A percentile compares a stretch with the other conserved stretches of the same genome.
Conservation (phyloP, 371 early-diverging fungal species). For the Amoeboaphelidium occidentale region DNA sequence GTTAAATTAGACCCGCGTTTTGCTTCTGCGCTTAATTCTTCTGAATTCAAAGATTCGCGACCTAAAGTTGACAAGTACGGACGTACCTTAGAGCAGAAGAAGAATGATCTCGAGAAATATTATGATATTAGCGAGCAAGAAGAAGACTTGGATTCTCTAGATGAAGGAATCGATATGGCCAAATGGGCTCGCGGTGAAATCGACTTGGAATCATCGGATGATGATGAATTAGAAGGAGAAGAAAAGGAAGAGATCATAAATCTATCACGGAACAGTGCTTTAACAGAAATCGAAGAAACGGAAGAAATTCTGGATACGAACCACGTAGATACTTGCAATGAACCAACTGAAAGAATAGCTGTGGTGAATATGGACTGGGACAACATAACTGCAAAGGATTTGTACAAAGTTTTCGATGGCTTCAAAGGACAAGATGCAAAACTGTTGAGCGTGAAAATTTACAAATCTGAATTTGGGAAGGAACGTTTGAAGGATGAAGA, state of each 20-base stretch:
- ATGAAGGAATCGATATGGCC: too few relatives aligned
- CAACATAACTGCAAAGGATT: conserved; percentile 46
- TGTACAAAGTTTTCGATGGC: conserved; percentile 57
- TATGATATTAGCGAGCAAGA: conserved; percentile 7
- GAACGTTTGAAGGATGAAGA: conserved; percentile 51
- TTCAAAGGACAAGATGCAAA: conserved; percentile 54
- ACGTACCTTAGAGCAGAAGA: conserved; percentile 13
- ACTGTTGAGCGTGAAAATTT: conserved; percentile 53
- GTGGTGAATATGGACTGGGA: conserved; percentile 96
- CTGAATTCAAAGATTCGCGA: conserved; percentile 4
- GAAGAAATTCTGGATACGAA: conserved; percentile 2
- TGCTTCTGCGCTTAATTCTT: conserved; percentile 7
- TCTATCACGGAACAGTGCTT: too few relatives aligned
- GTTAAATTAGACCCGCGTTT: conserved; percentile 77
- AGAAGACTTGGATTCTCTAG: conserved; percentile 15
- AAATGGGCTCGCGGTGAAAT: not conserved
- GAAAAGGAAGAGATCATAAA: not conserved
- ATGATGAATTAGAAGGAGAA: not conserved
- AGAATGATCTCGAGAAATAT: not conserved
- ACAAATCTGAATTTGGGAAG: conserved; percentile 87
- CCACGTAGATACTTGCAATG: conserved; percentile 51
- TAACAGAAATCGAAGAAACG: not conserved
- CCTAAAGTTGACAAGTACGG: conserved; percentile 73
- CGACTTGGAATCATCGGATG: not conserved
- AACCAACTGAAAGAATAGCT: conserved; percentile 54